A percentile compares a stretch with the other conserved stretches of the same genome.
Evolutionary conservation across 352 stramenopile species (phyloP).

Genomic region (Phytopythium montanum): DNA sequence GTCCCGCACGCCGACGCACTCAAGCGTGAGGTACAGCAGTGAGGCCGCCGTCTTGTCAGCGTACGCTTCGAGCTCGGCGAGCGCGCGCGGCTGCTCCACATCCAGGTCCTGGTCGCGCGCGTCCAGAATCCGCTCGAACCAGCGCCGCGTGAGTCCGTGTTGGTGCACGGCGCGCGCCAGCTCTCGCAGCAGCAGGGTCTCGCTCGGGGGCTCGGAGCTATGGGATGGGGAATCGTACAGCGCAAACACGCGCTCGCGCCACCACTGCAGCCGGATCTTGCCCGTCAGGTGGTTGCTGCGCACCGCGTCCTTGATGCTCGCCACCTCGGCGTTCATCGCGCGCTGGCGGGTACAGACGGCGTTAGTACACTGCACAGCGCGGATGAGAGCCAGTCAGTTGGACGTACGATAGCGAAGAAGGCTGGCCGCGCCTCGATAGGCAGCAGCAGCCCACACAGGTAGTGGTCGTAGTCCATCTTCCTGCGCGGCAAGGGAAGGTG

Average conservation of each 20-base stretch:
- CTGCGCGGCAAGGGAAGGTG: constrained; percentile 16
- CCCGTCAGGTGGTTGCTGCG: constrained; percentile 81
- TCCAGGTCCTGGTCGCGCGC: constrained; percentile 87
- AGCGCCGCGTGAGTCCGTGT: constrained; percentile 81
- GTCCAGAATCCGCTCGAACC: constrained; percentile 90
- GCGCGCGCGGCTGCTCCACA: constrained; percentile 57
- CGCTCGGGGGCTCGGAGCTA: constrained; percentile 12
- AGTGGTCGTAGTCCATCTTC: constrained; percentile 86
- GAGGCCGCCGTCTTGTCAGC: constrained; percentile 88
- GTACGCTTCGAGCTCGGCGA: constrained; percentile 83
- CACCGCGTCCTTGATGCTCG: constrained; percentile 86
- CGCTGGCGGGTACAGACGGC: constrained; percentile 30
- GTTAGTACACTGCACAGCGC: neutral
- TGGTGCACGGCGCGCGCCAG: constrained; percentile 62
- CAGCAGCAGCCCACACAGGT: constrained; percentile 67
- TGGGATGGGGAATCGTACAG: constrained; percentile 39
- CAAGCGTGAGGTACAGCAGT: constrained; percentile 87
- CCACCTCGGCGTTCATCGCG: constrained; percentile 89
- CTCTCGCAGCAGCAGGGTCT: constrained; percentile 68
- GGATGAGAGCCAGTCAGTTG: too few relatives aligned
- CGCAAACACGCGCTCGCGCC: constrained; percentile 79
- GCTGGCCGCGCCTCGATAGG: constrained; percentile 53
- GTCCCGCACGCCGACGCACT: constrained; percentile 78
- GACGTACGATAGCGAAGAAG: constrained; percentile 76
- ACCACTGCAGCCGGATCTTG: constrained; percentile 93